phyloP scores from a whole-genome alignment of 805 yeast species.

The Saccharomycopsis babjevae region DNA sequence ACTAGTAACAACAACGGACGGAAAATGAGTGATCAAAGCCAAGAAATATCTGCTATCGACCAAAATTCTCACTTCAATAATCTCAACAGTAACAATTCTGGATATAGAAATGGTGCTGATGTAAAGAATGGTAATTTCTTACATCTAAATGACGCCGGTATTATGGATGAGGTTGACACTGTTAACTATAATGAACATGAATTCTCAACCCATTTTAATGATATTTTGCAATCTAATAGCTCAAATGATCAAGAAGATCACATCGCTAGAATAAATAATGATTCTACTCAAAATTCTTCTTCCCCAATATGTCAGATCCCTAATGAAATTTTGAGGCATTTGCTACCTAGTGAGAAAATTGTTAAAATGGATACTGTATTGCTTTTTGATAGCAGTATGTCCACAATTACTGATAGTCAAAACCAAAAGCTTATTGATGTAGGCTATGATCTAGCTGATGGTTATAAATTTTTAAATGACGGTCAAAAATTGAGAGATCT shows the following conservation, averaged over 20 bases:
- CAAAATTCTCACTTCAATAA: background rate
- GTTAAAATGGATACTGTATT: slow-evolving; percentile 21
- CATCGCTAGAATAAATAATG: background rate
- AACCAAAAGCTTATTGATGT: background rate
- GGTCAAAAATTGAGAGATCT: background rate
- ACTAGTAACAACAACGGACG: background rate
- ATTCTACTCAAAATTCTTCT: background rate
- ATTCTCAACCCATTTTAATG: background rate
- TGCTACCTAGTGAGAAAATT: slow-evolving; percentile 18
- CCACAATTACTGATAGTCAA: background rate
- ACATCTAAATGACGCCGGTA: background rate
- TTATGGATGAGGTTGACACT: background rate
- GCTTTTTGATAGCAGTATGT: background rate
- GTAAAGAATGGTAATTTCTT: background rate
- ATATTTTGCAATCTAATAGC: background rate
- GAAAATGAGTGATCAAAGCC: background rate
- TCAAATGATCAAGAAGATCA: background rate
- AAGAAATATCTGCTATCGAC: background rate
- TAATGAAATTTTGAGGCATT: slow-evolving; percentile 11
- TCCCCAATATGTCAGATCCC: slow-evolving; percentile 8
- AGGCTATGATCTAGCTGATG: background rate
- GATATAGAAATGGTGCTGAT: background rate
- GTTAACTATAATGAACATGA: background rate
- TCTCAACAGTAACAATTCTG: background rate
- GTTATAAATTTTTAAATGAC: background rate